These are phyloP conservation scores for Leishmania guyanensis DNA, from an alignment of 208 protist genomes.

Conservation along the genomic window DNA sequence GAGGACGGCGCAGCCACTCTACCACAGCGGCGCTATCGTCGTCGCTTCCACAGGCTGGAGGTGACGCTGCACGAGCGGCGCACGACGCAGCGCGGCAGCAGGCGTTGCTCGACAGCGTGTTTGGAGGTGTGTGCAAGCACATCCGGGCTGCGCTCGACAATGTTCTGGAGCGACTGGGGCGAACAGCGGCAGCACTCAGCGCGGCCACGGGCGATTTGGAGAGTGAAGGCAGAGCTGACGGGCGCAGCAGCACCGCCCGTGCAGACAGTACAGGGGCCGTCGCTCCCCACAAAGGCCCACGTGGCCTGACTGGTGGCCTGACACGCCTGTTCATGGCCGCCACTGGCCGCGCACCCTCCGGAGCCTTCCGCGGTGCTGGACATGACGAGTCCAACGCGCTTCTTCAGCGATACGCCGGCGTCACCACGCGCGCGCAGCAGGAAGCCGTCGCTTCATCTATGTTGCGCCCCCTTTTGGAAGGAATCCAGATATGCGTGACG, in stretches of 20 bases:
- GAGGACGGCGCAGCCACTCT: background rate
- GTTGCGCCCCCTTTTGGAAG: constrained; percentile 42
- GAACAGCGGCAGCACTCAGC: constrained; percentile 29
- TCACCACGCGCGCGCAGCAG: constrained; percentile 65
- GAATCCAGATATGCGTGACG: constrained; percentile 49
- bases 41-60: background rate
- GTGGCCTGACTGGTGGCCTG: constrained; percentile 43
- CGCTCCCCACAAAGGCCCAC: constrained; percentile 25
- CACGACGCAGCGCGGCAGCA: constrained; percentile 22
- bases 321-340: constrained; percentile 45
- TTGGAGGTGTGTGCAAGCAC: constrained; percentile 76
- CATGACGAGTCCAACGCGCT: constrained; percentile 16
- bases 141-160: constrained; percentile 59
- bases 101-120: constrained; percentile 54
- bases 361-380: constrained; percentile 5
- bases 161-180: constrained; percentile 62
- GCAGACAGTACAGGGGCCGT: background rate
- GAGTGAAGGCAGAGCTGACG: background rate
- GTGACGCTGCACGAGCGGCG: constrained; percentile 9
- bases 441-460: constrained; percentile 42
- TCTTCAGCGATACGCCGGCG: constrained; percentile 45
- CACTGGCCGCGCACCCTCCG: constrained; percentile 30
- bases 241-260: background rate
- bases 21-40: background rate
- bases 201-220: background rate